Percentiles rank a stretch among this genome's conserved stretches.
These are phyloP conservation scores for Penicillium decumbens DNA, from an alignment of 2,329 filamentous ascomycete genomes.

Conservation along the genomic window DNA sequence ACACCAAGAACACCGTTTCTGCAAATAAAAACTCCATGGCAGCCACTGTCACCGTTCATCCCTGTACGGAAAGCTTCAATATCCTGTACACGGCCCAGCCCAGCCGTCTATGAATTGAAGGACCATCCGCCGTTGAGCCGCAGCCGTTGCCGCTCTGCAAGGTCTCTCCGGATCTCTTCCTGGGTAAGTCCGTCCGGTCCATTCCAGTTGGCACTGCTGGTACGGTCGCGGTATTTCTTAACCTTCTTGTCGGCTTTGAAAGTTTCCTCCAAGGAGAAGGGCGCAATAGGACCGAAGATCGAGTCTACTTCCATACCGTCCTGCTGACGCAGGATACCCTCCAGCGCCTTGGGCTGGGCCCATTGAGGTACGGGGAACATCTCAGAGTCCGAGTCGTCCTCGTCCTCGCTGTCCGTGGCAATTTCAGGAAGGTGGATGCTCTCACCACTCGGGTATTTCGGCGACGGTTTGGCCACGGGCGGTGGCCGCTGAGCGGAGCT, in stretches of 20 bases:
- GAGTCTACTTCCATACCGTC: conserved; percentile 71
- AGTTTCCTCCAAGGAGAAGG: conserved; percentile 92
- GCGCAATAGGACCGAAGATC: conserved; percentile 83
- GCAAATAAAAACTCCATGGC: conserved; percentile 6
- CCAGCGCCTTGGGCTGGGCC: conserved; percentile 82
- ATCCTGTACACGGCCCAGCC: not conserved
- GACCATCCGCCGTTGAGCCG: conserved; percentile 81
- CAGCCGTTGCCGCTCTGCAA: conserved; percentile 72
- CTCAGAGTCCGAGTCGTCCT: conserved; percentile 59
- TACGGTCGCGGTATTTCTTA: conserved; percentile 83
- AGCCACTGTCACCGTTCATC: conserved; percentile 1
- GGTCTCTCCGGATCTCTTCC: conserved; percentile 77
- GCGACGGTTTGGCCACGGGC: conserved; percentile 59
- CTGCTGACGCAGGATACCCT: conserved; percentile 69
- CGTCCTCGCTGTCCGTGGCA: conserved; percentile 87
- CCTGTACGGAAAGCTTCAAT: conserved; percentile 2
- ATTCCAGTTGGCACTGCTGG: conserved; percentile 92
- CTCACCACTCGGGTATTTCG: conserved; percentile 83
- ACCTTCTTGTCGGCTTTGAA: conserved; percentile 86
- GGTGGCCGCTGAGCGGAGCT: conserved; percentile 33
- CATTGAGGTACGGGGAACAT: conserved; percentile 68
- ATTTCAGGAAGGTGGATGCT: conserved; percentile 91
- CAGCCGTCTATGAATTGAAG: conserved; percentile 41
- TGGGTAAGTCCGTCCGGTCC: conserved; percentile 76
- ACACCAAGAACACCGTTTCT: conserved; percentile 11